Evolutionary conservation across 805 yeast species (phyloP), one percentile per base, ranked within the genome.

Genomic region (Metschnikowia corniflorae): DNA sequence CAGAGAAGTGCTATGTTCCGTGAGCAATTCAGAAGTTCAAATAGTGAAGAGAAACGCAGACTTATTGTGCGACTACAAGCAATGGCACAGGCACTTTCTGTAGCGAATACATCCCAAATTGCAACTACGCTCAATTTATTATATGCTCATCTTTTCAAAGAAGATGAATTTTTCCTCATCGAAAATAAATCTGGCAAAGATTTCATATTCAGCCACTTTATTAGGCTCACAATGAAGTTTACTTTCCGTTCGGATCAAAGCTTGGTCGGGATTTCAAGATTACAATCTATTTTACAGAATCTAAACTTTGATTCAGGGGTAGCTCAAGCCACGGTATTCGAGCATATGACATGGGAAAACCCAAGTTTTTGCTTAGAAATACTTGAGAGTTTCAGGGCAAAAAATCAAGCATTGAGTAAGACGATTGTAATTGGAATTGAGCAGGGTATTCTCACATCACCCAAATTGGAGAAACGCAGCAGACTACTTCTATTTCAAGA

Each of bases 51-150:
- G 29, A 50, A 40, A 29, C 53, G 54, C 5, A 47, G 44, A 18
- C 54, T 62, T 29, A 61, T 51, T 39, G 54, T 54, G 34, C 32
- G 53, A 7, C 26, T 65, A 3, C 43, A 63, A 28, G 54, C 61
- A 7, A 29, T 61, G 16, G 60, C 58, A 2, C 68, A 62, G 41
- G 40, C 56, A 25, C 29, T 63, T 7, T 55, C 68, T 2, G 39
- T 49, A 3, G 37, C 58, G 6, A 43, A 50, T 5, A 37, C 50
- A 2, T 40, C 42, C 2, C 44, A 50, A 29, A 33, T 51, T 1
- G 46, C 59, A 4, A 15, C 4, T 1, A 33, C 51, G 3, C 29
- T 63, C 14, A 51, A 56, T 31, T n/a, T 5, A 26, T 38, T 33
- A 36, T 18, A 14, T 7, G 14, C 20, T n/a, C 29, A 22, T 20